Base-by-base conservation (phyloP, 2,329 filamentous ascomycete species). In the Fusarium tupiense region DNA sequence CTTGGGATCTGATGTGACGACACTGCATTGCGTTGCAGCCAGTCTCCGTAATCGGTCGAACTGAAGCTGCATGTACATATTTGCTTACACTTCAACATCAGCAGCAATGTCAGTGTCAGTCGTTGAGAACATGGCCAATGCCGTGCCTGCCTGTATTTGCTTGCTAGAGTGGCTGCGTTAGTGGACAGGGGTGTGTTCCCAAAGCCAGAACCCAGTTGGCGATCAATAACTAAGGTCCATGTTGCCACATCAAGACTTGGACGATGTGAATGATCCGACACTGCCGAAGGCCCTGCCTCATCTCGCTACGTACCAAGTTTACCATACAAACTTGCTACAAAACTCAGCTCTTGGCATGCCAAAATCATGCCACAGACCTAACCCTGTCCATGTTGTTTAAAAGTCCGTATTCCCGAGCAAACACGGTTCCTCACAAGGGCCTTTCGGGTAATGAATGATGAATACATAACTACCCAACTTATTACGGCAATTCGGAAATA, bases 81-180 rank as follows among this genome's bases (percentile, higher is more conserved):
- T 8, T 61, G 29, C 41, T 49, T 52, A 43, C 52, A 60, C 33
- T 24, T 40, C 37, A 38, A 17, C 22, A 69, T 56, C 33, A 9
- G 38, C 29, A 31, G 29, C n/a, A 22, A 64, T 70, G 38, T 35
- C 47, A 35, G 33, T 35, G 33, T 35, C 33, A 60, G 14, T 37
- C 40, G 41, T 59, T 26, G 41, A 43, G 31, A 61, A 50, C 37
- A 40, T 38, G 24, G 56, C 31, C 35, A 65, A 53, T 61, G 31
- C 43, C 47, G 31, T 46, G 53, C 26, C 17, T 46, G 53, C 26
- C 17, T 41, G 33, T 35, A 35, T 35, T 49, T 35, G 37, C 31
- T 54, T 26, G 31, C 29, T 56, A 68, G 38, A 69, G 44, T 74
- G 64, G 43, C 47, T 72, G 64, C 68, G 41, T 57, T 74, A 57